A percentile compares a stretch with the other conserved stretches of the same genome.
phyloP scores from a whole-genome alignment of 768 basidiomycete species.

The Pholiota molesta region DNA sequence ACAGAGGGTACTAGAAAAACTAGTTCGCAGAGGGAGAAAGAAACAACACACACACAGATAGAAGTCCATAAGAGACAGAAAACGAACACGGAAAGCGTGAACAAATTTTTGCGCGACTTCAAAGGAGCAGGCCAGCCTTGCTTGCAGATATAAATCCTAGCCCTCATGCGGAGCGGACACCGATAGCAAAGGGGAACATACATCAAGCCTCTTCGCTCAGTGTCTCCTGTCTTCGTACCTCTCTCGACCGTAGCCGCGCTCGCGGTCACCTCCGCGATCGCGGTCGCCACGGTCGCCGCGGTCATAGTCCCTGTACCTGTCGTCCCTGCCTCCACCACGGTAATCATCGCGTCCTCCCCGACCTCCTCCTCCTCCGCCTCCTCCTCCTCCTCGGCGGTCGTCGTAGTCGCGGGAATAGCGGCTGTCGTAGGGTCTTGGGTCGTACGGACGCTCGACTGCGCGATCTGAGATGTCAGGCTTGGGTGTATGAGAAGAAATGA shows the following conservation, averaged over 20 bases:
- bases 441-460: conserved; percentile 83
- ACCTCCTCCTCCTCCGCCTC: conserved; percentile 39
- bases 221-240: conserved; percentile 42
- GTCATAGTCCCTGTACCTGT: conserved; percentile 46
- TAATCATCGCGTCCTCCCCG: conserved; percentile 49
- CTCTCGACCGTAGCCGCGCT: conserved; percentile 37
- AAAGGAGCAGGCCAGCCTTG: conserved; percentile 9
- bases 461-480: conserved; percentile 15
- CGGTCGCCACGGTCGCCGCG: conserved; percentile 44
- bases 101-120: conserved; percentile 3
- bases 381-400: conserved; percentile 48
- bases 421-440: conserved; percentile 89
- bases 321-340: conserved; percentile 49
- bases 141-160: conserved; percentile 6
- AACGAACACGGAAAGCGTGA: neutral
- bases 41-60: neutral
- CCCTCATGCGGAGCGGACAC: neutral
- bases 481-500: neutral
- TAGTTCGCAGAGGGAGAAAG: conserved; percentile 3
- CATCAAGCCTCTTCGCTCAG: conserved; percentile 17
- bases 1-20: conserved; percentile 6
- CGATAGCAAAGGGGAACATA: neutral
- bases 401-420: conserved; percentile 77
- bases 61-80: conserved; percentile 2
- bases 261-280: conserved; percentile 34